Base-by-base conservation (phyloP, 768 basidiomycete species). In the Lactarius psammicola region DNA sequence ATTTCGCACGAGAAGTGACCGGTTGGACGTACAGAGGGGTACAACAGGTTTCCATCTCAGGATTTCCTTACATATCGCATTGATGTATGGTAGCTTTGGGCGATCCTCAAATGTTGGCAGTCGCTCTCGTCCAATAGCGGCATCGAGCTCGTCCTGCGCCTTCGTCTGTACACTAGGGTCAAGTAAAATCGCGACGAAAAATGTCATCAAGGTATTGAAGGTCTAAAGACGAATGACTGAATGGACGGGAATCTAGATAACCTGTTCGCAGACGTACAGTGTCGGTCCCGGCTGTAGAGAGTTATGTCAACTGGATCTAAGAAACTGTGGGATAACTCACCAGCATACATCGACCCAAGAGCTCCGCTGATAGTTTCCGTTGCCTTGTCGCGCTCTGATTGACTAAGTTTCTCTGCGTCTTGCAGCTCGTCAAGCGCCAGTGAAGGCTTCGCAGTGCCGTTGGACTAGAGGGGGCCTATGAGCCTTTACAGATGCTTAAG, bases 31-130 rank as follows among this genome's bases (percentile, higher is more conserved):
- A 62, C 60, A 20, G 2, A 62, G 36, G 2, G 60, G 60, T 15
- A 31, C 51, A 4, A 30, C 51, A 8, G 60, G 44, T n/a, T 18
- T 46, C 63, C 63, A 64, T 23, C 64, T 51, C 31, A 44, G 26
- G 6, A 65, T 10, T 53, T 65, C 64, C 15, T 18, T 65, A 30
- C 64, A 65, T 7, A 65, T 15, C 3, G 64, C 64, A 31, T 56
- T 44, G 53, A 65, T 23, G 15, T 59, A 65, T 8, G 64, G 59
- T 20, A 65, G 26, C 36, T 11, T 17, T 28, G 38, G 28, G n/a
- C 59, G 57, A 59, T 65, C 64, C n/a, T 60, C 64, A 26, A 65
- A 65, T 9, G 57, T 55, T 6, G 64, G 64, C 9, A 59, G 28
- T 20, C 64, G 46, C n/a, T 38, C 23, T 33, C 53, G 36, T 33